A percentile compares a stretch with the other conserved stretches of the same genome.
These are phyloP conservation scores for Kalaharituber pfeilii DNA, from an alignment of 2,329 filamentous ascomycete genomes.

Conservation along the genomic window DNA sequence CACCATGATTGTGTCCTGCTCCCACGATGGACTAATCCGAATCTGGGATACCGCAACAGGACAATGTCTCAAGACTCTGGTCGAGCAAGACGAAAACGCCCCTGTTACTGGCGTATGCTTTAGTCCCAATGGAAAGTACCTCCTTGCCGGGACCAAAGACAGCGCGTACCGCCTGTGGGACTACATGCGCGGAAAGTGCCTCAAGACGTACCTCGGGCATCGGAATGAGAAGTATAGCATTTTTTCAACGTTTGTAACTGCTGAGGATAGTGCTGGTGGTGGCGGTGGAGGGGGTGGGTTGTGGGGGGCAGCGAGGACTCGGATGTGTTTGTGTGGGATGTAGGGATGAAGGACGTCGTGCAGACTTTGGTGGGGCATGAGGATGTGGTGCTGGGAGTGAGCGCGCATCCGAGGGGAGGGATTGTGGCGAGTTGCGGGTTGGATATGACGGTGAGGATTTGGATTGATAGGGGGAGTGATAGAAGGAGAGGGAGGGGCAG, in stretches of 20 bases:
- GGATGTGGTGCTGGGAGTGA: constrained; percentile 42
- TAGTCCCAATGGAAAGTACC: constrained; percentile 80
- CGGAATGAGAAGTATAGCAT: constrained; percentile 68
- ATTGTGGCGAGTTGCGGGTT: constrained; percentile 45
- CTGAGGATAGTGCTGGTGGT: constrained; percentile 22
- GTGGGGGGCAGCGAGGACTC: constrained; percentile 42
- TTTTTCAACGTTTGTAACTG: constrained; percentile 46
- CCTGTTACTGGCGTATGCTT: constrained; percentile 80
- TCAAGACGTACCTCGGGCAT: constrained; percentile 96
- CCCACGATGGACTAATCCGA: constrained; percentile 76
- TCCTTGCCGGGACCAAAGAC: constrained; percentile 83
- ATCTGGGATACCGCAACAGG: constrained; percentile 94
- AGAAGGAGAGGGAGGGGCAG: not conserved
- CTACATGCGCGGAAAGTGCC: constrained; percentile 74
- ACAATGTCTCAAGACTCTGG: constrained; percentile 82
- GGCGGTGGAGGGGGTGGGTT: constrained; percentile 11
- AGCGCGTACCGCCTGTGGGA: constrained; percentile 85
- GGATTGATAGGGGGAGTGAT: constrained; percentile 32
- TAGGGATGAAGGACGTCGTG: constrained; percentile 64
- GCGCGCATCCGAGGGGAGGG: constrained; percentile 38
- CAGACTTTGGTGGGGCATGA: constrained; percentile 45
- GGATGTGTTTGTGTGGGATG: constrained; percentile 74
- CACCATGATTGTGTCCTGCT: constrained; percentile 79
- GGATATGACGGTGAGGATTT: constrained; percentile 45
- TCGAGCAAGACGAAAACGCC: constrained; percentile 79